phyloP scores from a whole-genome alignment of 2,329 filamentous ascomycete genomes.

The Fusarium staphyleae region DNA sequence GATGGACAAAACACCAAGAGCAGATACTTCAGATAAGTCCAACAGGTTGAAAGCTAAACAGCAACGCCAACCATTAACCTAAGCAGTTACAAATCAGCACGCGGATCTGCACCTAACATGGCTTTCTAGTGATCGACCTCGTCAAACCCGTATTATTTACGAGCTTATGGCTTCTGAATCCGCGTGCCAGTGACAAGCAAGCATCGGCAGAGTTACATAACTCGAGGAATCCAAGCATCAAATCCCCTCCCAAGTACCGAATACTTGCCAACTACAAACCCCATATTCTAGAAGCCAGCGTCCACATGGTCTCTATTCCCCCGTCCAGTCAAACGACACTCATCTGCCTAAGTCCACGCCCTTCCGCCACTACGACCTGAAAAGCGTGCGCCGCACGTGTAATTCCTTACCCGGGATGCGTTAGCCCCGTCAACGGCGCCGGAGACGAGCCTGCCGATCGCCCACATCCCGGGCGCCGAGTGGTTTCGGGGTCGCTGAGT shows the following conservation, averaged over 20 bases:
- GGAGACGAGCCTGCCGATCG: slow-evolving; percentile 13
- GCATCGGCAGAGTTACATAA: slow-evolving; percentile 23
- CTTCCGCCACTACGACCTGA: slow-evolving; percentile 3
- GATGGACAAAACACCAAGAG: too few relatives aligned
- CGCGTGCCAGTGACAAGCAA: not conserved
- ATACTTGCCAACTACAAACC: slow-evolving; percentile 22
- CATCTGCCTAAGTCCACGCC: slow-evolving; percentile 15
- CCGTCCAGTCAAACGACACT: slow-evolving; percentile 8
- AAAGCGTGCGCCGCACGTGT: slow-evolving; percentile 6
- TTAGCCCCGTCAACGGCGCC: slow-evolving; percentile 24
- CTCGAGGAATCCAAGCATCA: not conserved
- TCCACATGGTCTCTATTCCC: not conserved
- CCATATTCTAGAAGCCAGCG: slow-evolving; percentile 21
- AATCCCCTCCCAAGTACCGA: slow-evolving; percentile 14
- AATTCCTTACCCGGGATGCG: slow-evolving; percentile 3
- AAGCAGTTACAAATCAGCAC: too few relatives aligned
- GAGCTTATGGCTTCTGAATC: too few relatives aligned
- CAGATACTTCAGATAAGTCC: too few relatives aligned
- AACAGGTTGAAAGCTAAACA: too few relatives aligned
- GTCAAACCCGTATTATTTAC: too few relatives aligned
- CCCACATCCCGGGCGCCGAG: not conserved
- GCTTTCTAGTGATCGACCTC: too few relatives aligned
- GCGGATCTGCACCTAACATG: too few relatives aligned
- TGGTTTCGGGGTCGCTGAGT: slow-evolving; percentile 14
- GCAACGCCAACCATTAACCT: too few relatives aligned